Conservation (phyloP, 2,329 filamentous ascomycete species). For the Leptographium wingfieldii region DNA sequence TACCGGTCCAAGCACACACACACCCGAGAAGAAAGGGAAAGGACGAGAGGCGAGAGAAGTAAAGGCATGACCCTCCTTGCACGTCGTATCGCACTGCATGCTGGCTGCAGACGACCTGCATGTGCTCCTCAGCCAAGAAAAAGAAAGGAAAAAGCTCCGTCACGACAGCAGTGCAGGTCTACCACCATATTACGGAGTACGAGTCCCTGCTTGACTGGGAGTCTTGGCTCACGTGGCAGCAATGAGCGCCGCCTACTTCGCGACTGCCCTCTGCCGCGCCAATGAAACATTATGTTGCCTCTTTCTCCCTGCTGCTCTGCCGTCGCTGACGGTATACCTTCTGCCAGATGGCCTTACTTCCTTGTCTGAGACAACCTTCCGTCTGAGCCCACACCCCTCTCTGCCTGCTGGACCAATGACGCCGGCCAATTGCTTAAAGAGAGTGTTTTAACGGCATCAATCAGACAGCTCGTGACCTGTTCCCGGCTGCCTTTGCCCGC, state of each 20-base stretch:
- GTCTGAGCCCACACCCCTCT: not conserved
- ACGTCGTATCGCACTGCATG: conserved; percentile 1
- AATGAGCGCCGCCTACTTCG: not conserved
- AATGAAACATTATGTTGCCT: not conserved
- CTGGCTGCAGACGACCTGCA: conserved; percentile 1
- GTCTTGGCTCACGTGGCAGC: not conserved
- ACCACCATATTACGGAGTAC: no score
- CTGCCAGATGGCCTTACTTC: not conserved
- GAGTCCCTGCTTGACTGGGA: no score
- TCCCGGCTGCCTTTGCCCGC: not conserved
- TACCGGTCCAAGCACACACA: not conserved
- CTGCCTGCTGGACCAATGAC: conserved; percentile 1
- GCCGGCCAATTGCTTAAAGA: conserved; percentile 3
- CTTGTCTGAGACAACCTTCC: not conserved
- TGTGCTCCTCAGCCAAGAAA: not conserved
- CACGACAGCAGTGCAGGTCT: not conserved
- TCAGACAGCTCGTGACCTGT: not conserved
- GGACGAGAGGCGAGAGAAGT: no score
- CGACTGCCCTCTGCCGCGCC: not conserved
- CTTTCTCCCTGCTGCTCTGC: not conserved
- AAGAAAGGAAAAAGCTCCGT: not conserved
- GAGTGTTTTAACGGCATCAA: not conserved
- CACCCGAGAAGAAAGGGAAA: not conserved
- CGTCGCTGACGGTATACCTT: not conserved
- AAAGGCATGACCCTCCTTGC: not conserved